Base-by-base conservation (phyloP, 345 rosid genomes). In the Linum lewisii region DNA sequence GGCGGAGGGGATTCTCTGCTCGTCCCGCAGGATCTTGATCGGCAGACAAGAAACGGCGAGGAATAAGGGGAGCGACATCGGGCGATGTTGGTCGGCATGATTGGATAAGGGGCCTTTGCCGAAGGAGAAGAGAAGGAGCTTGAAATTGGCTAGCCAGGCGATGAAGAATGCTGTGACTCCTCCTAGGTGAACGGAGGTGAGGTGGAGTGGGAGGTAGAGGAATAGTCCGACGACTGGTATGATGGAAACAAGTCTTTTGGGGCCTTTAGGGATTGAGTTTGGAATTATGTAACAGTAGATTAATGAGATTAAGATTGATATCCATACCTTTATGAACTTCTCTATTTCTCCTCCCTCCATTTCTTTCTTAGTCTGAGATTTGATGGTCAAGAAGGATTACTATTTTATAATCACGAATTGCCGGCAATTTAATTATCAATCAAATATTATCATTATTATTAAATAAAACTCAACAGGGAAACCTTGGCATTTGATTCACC, bases 121-220 rank as follows among this genome's bases (percentile, higher is more conserved):
- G 6, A 79, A 74, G 49, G 84, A 81, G 25, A 84, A 78, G 59
- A 79, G 78, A 19, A 79, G 53, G 63, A 84, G 73, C 70, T 81
- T 81, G 79, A 84, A 84, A 55, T 76, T 81, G 7, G 79, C 81
- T 21, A 84, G 83, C 84, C 90, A 81, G 29, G 73, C 55, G 50
- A 78, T 53, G 73, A 76, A 74, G 59, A 81, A 81, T 1, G 72
- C 69, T 0, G 84, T 78, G 60, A 51, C 21, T 29, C 83, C 83
- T 0, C 66, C 32, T 0, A 78, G 59, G 25, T 78, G 66, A 0
- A 69, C n/a, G 0, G 78, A 66, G 58, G 62, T 50, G 16, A 75
- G 66, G 15, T 54, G 49, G 4, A 79, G 77, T 45, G 86, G 83
- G 51, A 81, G 71, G 34, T 66, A 65, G 24, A 84, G 67, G 58